phyloP scores from a whole-genome alignment of 1,284 basidiomycete species.

The Rhodotorula sp. region DNA sequence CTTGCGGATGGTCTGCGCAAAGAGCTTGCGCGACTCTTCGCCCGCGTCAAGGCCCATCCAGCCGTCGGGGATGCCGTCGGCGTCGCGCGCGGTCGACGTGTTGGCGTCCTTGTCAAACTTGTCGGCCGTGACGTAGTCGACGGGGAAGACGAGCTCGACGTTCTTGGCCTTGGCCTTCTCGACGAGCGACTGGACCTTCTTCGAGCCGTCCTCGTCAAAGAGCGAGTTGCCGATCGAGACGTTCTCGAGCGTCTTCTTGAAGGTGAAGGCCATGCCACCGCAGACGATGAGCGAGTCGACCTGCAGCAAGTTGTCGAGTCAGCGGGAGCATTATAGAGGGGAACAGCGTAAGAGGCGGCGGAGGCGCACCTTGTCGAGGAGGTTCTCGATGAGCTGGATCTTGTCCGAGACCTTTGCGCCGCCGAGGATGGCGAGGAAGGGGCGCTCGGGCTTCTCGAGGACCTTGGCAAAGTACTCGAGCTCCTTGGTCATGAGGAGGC shows the following conservation, averaged over 20 bases:
- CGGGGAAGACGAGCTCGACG: constrained; percentile 92
- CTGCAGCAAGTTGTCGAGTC: constrained; percentile 51
- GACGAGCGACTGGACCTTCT: constrained; percentile 80
- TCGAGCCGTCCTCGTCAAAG: constrained; percentile 85
- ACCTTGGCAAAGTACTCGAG: constrained; percentile 99
- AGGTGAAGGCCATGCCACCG: constrained; percentile 99
- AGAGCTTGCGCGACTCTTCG: constrained; percentile 76
- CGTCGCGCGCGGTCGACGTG: constrained; percentile 74
- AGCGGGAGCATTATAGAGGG: background rate
- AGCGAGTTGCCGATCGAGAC: constrained; percentile 92
- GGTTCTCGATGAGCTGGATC: constrained; percentile 97
- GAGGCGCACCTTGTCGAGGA: constrained; percentile 85
- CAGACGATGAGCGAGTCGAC: constrained; percentile 95
- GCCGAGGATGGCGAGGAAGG: constrained; percentile 97
- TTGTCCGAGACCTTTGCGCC: constrained; percentile 99
- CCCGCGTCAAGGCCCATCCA: constrained; percentile 91
- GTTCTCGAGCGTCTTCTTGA: constrained; percentile 90
- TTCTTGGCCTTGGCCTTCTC: constrained; percentile 93
- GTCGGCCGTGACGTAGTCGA: constrained; percentile 92
- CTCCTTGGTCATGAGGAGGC: constrained; percentile 98
- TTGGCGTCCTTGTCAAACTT: constrained; percentile 92
- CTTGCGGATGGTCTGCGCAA: constrained; percentile 75
- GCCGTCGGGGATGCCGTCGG: constrained; percentile 83
- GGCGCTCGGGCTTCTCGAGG: constrained; percentile 88
- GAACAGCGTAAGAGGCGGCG: constrained; percentile 15